Evolutionary conservation across 768 basidiomycete genomes (phyloP).

Genomic region (Lactarius tabidus): DNA sequence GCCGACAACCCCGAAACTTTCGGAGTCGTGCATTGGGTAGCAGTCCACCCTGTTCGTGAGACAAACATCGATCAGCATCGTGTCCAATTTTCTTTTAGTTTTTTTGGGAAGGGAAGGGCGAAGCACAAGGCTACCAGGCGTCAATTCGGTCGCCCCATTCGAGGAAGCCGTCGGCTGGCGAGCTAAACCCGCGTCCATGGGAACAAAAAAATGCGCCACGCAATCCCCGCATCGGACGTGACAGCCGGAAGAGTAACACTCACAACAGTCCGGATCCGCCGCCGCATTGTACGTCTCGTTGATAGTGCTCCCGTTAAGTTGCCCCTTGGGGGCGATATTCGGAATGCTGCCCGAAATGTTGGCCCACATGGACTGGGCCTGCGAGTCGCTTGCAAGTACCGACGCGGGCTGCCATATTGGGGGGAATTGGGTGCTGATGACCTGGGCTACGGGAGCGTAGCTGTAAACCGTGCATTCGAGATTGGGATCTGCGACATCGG

Average conservation of each 20-base stretch:
- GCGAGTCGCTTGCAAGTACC: slow-evolving; percentile 17
- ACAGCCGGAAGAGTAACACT: neutral
- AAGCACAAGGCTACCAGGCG: neutral
- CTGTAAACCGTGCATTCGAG: slow-evolving; percentile 21
- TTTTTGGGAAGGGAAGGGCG: slow-evolving; percentile 32
- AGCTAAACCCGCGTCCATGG: neutral
- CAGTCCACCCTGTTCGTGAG: slow-evolving; percentile 39
- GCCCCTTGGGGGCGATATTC: slow-evolving; percentile 41
- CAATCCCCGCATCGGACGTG: neutral
- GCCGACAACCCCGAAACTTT: slow-evolving; percentile 41
- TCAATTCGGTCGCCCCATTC: neutral
- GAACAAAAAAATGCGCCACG: neutral
- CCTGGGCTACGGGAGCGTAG: slow-evolving; percentile 11
- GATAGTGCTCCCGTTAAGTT: slow-evolving; percentile 9
- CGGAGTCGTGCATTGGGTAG: slow-evolving; percentile 42
- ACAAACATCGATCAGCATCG: slow-evolving; percentile 6
- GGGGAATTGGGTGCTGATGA: slow-evolving; percentile 14
- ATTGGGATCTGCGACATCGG: slow-evolving; percentile 13
- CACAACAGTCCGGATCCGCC: slow-evolving; percentile 24
- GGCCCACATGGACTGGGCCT: slow-evolving; percentile 38
- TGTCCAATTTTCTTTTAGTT: slow-evolving; percentile 34
- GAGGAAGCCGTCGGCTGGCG: neutral
- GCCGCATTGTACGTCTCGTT: slow-evolving; percentile 22
- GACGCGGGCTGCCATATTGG: slow-evolving; percentile 21
- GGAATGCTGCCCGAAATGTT: slow-evolving; percentile 44